A percentile compares a stretch with the other conserved stretches of the same genome.
phyloP scores from a whole-genome alignment of 352 stramenopile genomes.

The Phytophthora macrochlamydospora region DNA sequence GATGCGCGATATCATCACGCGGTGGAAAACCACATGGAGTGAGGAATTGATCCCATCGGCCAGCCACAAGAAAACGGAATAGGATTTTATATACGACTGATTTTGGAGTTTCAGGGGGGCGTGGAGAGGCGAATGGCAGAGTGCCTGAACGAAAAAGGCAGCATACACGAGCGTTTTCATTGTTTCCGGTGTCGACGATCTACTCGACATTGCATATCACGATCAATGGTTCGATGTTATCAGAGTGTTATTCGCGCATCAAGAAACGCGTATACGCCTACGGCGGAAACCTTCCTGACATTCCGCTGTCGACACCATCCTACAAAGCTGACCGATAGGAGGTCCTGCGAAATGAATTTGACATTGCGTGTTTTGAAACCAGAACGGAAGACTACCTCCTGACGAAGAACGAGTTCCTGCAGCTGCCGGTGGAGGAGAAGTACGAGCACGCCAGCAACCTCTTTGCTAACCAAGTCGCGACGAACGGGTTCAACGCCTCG shows the following conservation, averaged over 20 bases:
- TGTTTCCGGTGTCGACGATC: no score
- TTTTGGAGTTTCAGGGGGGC: constrained; percentile 19
- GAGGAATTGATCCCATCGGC: constrained; percentile 19
- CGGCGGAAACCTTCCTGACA: not conserved
- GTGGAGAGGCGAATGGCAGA: constrained; percentile 10
- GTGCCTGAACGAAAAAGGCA: no score
- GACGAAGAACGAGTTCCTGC: no score
- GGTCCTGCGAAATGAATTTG: constrained; percentile 13
- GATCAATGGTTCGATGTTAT: no score
- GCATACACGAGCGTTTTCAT: no score
- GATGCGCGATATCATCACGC: no score
- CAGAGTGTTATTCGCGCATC: constrained; percentile 7
- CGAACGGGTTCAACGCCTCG: constrained; percentile 9
- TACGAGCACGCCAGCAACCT: no score
- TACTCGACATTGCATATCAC: no score
- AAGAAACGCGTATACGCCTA: not conserved
- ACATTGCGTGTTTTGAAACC: constrained; percentile 2
- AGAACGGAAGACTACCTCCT: constrained; percentile 3
- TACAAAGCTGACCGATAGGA: constrained; percentile 3
- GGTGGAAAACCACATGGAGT: not conserved
- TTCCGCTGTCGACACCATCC: not conserved
- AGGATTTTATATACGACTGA: constrained; percentile 17
- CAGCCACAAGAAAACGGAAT: constrained; percentile 15
- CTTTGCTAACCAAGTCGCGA: no score
- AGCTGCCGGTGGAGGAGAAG: no score